A percentile compares a stretch with the other conserved stretches of the same genome.
Evolutionary conservation across 2,329 filamentous ascomycete species (phyloP).

Genomic region (Madurella mycetomatis): DNA sequence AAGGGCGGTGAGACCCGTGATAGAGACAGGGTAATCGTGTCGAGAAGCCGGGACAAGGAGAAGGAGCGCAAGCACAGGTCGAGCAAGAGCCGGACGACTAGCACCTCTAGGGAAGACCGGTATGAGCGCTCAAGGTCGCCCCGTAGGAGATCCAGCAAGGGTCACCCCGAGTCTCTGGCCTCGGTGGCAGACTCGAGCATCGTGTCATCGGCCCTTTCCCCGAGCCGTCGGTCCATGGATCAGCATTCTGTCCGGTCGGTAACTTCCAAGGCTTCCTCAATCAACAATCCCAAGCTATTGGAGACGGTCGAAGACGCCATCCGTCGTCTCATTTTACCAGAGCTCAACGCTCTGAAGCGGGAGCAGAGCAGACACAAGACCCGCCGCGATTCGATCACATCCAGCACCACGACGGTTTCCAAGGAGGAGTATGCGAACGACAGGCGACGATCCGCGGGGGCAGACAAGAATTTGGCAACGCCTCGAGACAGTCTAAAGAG

Average conservation of each 20-base stretch:
- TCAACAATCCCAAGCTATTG: slow-evolving; percentile 87
- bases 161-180: slow-evolving; percentile 48
- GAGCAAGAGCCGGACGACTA: slow-evolving; percentile 48
- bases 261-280: slow-evolving; percentile 60
- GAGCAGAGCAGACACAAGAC: slow-evolving; percentile 77
- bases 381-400: slow-evolving; percentile 60
- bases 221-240: slow-evolving; percentile 53
- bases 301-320: slow-evolving; percentile 94
- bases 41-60: slow-evolving; percentile 38
- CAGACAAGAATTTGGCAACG: slow-evolving; percentile 48
- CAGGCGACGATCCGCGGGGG: slow-evolving; percentile 55
- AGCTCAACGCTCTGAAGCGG: slow-evolving; percentile 85
- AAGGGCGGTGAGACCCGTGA: slow-evolving; percentile 43
- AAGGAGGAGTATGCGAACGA: slow-evolving; percentile 55
- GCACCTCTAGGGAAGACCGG: slow-evolving; percentile 47
- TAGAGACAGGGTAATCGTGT: slow-evolving; percentile 31
- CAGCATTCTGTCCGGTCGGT: slow-evolving; percentile 49
- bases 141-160: slow-evolving; percentile 48
- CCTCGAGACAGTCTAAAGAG: slow-evolving; percentile 49
- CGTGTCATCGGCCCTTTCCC: slow-evolving; percentile 49
- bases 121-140: slow-evolving; percentile 45
- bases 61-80: slow-evolving; percentile 45
- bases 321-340: slow-evolving; percentile 80
- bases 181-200: slow-evolving; percentile 53
- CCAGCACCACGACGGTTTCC: slow-evolving; percentile 51